Conservation (phyloP, 2,329 filamentous ascomycete species). For the Trichoderma pleuroti region DNA sequence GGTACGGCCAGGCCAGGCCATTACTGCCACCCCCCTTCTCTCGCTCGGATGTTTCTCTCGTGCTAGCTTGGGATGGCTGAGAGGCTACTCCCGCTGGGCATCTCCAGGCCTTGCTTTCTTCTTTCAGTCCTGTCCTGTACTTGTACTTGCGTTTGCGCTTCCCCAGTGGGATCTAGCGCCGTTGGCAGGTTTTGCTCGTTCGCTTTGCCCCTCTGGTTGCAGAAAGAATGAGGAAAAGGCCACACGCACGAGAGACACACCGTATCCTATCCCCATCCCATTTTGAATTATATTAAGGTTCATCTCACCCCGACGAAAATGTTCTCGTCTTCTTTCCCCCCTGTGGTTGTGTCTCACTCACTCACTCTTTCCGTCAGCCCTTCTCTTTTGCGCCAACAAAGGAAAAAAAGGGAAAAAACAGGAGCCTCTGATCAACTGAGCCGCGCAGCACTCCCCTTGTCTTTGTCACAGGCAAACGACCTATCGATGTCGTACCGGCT, state of each 20-base stretch:
- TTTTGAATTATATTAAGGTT: constrained; percentile 21
- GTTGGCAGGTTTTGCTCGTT: background rate
- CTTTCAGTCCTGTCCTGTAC: background rate
- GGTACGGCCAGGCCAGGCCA: no score
- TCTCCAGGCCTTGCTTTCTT: background rate
- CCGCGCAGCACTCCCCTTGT: background rate
- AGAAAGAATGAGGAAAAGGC: background rate
- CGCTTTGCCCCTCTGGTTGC: constrained; percentile 9
- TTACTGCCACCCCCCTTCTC: constrained; percentile 13
- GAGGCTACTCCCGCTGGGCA: constrained; percentile 13
- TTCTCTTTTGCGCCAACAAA: background rate
- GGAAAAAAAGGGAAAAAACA: background rate
- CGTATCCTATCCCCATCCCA: constrained; percentile 4
- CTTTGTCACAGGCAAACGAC: background rate
- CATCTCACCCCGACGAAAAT: constrained; percentile 12
- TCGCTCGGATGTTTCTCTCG: constrained; percentile 5
- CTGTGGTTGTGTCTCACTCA: background rate
- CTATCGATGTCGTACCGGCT: constrained; percentile 8
- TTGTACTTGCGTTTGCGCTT: constrained; percentile 10
- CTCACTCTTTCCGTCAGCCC: background rate
- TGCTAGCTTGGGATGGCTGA: constrained; percentile 13
- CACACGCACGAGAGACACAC: constrained; percentile 10
- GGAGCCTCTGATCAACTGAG: background rate
- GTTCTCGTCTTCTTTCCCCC: background rate
- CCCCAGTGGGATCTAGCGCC: constrained; percentile 19